Evolutionary conservation across 2,329 filamentous ascomycete genomes (phyloP).

Genomic region (Penicillium sp.): DNA sequence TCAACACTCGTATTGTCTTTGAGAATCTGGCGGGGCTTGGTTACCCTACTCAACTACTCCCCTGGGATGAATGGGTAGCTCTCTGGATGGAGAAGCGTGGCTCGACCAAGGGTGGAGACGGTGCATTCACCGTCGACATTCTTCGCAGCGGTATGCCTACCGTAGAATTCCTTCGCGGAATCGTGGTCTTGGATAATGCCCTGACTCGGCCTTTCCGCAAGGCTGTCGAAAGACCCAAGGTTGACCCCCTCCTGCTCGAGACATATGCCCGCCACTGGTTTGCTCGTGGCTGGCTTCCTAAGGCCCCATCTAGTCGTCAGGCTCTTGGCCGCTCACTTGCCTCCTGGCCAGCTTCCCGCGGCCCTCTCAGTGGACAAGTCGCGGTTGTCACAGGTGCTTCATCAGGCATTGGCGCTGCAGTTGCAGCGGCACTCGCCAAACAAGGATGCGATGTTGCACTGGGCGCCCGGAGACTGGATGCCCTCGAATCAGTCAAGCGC

Average conservation of each 20-base stretch:
- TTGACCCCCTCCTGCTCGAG: constrained; percentile 69
- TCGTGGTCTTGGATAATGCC: constrained; percentile 72
- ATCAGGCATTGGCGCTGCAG: constrained; percentile 76
- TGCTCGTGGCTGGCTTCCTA: constrained; percentile 72
- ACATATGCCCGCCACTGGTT: constrained; percentile 81
- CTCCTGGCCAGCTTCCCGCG: constrained; percentile 49
- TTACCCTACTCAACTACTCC: constrained; percentile 66
- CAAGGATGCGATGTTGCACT: constrained; percentile 73
- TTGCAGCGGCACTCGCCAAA: constrained; percentile 66
- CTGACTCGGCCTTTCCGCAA: constrained; percentile 62
- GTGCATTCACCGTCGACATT: constrained; percentile 75
- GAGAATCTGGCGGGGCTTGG: constrained; percentile 65
- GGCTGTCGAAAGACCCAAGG: constrained; percentile 65
- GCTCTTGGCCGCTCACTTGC: constrained; percentile 43
- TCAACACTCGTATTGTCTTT: constrained; percentile 67
- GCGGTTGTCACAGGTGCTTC: constrained; percentile 78
- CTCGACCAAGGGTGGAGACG: constrained; percentile 64
- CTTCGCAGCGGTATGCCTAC: constrained; percentile 79
- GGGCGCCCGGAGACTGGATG: constrained; percentile 69
- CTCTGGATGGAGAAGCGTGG: constrained; percentile 73
- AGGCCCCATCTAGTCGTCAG: constrained; percentile 57
- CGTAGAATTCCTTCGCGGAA: constrained; percentile 67
- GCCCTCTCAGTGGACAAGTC: constrained; percentile 67
- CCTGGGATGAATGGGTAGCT: constrained; percentile 72
- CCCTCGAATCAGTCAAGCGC: constrained; percentile 66